Conservation (phyloP, 208 protist genomes). For the Tritrichomonas foetus region DNA sequence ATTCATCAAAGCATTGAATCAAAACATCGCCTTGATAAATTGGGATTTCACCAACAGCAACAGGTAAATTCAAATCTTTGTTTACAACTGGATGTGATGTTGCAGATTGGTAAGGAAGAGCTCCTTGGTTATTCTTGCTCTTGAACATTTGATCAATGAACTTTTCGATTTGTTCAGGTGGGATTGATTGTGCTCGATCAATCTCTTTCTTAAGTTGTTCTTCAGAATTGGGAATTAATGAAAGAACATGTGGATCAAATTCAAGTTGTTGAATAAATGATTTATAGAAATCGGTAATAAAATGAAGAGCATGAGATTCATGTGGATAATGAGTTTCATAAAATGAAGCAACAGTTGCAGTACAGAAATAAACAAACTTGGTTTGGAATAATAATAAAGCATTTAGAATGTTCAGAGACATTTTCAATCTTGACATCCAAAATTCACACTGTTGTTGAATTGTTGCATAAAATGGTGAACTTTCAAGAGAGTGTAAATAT, state of each 20-base stretch:
- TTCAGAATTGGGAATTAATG: background rate
- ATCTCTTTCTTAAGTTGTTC: too few species aligned
- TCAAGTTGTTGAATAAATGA: background rate
- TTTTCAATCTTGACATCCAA: background rate
- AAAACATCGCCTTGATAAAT: background rate
- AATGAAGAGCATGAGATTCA: background rate
- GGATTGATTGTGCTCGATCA: too few species aligned
- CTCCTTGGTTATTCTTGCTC: too few species aligned
- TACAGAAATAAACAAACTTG: background rate
- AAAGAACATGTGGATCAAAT: background rate
- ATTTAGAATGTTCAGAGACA: background rate
- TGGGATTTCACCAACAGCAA: background rate
- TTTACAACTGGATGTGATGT: background rate
- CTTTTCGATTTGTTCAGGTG: too few species aligned
- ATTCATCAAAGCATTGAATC: background rate
- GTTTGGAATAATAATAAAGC: background rate
- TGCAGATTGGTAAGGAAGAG: too few species aligned
- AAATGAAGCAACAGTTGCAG: background rate
- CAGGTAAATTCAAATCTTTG: background rate
- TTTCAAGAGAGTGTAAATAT: background rate
- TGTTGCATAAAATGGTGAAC: background rate
- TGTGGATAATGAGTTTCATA: background rate
- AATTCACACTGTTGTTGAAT: background rate
- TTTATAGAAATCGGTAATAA: background rate
- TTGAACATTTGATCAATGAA: too few species aligned